Evolutionary conservation across 1,139 yeast genomes (phyloP), one percentile per base, ranked within the genome.

Genomic region (Suhomyces ambrosiae): DNA sequence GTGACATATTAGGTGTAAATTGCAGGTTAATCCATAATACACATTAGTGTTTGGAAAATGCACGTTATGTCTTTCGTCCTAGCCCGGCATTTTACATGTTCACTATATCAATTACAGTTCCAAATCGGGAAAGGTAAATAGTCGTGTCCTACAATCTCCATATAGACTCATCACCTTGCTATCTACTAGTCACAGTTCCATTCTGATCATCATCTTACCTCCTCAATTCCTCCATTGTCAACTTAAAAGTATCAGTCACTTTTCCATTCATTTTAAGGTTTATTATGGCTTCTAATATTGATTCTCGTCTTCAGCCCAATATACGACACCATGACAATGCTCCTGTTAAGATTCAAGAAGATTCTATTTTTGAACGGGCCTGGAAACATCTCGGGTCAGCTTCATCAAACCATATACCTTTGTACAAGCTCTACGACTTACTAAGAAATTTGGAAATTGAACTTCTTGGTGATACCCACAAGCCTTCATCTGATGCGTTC

Each of bases 381-480:
- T 47, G 50, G 50, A 7, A 19, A 19, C 22, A 9, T 12, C 19
- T n/a, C 26, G 29, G 14, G 8, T 47, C 14, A 41, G 37, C 18
- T 21, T 33, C n/a, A 8, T 9, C 9, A 23, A 31, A 6, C 12
- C 41, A 3, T 43, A 38, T 42, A 8, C 30, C 39, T 13, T 32
- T 46, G 16, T 23, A 30, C 35, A 32, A 25, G 15, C 30, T 42
- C 22, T 28, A 28, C 13, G 35, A 38, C n/a, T 24, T 45, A 17
- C 31, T 45, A 13, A 37, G 43, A 18, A 8, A 26, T 22, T 37
- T 45, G 14, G 47, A 45, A 27, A 17, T 37, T 6, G 44, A 44
- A 18, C 26, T 42, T 25, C 21, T 43, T 28, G 46, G 44, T 2
- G 31, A 22, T n/a, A n/a, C n/a, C n/a, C n/a, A n/a, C n/a, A n/a